Evolutionary conservation across 2,329 filamentous ascomycete genomes (phyloP).

Genomic region (Neonectria coccinea): DNA sequence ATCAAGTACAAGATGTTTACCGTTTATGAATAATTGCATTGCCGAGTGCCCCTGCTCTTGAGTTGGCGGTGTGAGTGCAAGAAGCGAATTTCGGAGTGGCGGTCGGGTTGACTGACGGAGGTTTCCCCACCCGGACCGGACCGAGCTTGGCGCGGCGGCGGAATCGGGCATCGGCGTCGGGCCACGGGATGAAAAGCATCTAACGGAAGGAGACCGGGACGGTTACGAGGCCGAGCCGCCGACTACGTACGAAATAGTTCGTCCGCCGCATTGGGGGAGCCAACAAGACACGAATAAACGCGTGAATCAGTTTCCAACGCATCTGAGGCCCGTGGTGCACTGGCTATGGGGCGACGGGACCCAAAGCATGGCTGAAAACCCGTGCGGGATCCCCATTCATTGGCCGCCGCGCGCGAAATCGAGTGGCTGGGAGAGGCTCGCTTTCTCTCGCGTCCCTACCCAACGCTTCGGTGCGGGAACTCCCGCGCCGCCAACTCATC

Average conservation of each 20-base stretch:
- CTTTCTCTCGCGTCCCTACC: neutral
- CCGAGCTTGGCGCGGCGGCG: neutral
- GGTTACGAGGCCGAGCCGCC: neutral
- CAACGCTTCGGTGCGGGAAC: conserved; percentile 8
- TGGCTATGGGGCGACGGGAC: neutral
- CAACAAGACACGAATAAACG: neutral
- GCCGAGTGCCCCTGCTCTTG: too few species aligned
- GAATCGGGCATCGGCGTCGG: neutral
- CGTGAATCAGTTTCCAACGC: neutral
- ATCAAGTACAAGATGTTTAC: neutral
- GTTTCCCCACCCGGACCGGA: conserved; percentile 9
- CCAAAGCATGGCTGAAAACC: neutral
- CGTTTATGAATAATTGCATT: neutral
- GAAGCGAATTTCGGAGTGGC: neutral
- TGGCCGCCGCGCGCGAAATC: conserved; percentile 17
- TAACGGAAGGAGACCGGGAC: neutral
- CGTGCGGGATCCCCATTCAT: conserved; percentile 4
- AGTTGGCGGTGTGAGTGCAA: neutral
- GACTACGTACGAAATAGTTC: neutral
- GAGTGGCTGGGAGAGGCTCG: conserved; percentile 27
- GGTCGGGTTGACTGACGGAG: neutral
- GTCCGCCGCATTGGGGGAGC: neutral
- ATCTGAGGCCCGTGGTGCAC: neutral
- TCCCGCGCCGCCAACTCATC: conserved; percentile 12
- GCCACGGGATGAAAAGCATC: neutral